Evolutionary conservation across 2,329 filamentous ascomycete genomes (phyloP), one percentile per base, ranked within the genome.

Genomic region (Claviceps arundinis): DNA sequence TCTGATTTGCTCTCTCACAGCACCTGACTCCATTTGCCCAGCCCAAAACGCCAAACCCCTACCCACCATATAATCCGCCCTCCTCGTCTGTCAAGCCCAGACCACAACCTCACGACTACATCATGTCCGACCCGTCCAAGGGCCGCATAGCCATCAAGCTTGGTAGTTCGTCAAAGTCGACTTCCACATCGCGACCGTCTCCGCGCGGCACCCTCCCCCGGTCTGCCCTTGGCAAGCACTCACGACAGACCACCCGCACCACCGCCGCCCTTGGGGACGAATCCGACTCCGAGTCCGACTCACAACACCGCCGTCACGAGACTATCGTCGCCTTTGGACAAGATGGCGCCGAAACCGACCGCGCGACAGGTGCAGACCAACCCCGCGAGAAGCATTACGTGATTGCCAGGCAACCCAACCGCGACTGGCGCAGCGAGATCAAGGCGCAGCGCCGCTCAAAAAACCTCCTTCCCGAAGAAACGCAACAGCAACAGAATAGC

Each of bases 361-460:
- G 56, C 57, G 65, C 56, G 64, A 69, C 44, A 54, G 65, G 60
- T 24, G 55, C 57, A 8, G 11, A 53, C 19, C 58, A 55, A 48
- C 56, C 57, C n/a, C 56, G 58, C 37, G 64, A 64, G 54, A 66
- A 64, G 54, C 59, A 73, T 7, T 70, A 80, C 45, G 69, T 86
- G 17, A 87, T 88, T 57, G 69, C 73, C 34, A 68, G 68, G 41
- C 71, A 77, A 59, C 67, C 70, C 56, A 86, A 85, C 65, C 72
- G 75, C 50, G 78, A 85, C 67, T 84, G 81, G 81, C 73, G 75
- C 59, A 71, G 74, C 53, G 77, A 81, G 53, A 67, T 70, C 55
- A 71, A 70, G 56, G 73, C 73, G 55, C 66, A 68, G 55, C 62
- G 64, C 40, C 68, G 69, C 53, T 69, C 75, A 57, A 81, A 73